Percentiles rank a stretch among this genome's conserved stretches.
phyloP scores from a whole-genome alignment of 2,329 filamentous ascomycete species.

The Ophiocordyceps polyrhachis-furcata region DNA sequence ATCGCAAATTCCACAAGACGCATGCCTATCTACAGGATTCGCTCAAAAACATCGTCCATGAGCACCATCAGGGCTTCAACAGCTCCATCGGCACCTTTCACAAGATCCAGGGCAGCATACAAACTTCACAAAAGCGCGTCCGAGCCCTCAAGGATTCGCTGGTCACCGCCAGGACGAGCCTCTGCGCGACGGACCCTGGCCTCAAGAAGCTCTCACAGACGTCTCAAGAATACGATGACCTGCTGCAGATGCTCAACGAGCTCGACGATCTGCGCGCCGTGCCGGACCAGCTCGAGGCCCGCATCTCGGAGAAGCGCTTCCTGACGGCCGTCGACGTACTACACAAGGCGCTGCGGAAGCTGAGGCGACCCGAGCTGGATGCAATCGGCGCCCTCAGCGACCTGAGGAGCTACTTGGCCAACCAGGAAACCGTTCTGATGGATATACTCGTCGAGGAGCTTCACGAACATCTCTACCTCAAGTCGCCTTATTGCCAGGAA shows the following conservation, averaged over 20 bases:
- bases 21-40: conserved; percentile 82
- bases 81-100: conserved; percentile 98
- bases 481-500: conserved; percentile 93
- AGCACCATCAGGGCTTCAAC: conserved; percentile 98
- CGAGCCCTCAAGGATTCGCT: conserved; percentile 70
- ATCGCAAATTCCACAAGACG: conserved; percentile 65
- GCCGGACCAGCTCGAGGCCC: conserved; percentile 80
- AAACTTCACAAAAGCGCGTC: conserved; percentile 71
- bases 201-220: conserved; percentile 74
- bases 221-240: conserved; percentile 78
- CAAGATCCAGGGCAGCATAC: conserved; percentile 90
- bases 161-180: conserved; percentile 56
- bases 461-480: conserved; percentile 91
- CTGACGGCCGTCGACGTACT: conserved; percentile 81
- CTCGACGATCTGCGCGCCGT: conserved; percentile 78
- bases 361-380: conserved; percentile 76
- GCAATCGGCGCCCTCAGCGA: conserved; percentile 79
- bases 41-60: conserved; percentile 87
- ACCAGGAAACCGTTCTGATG: conserved; percentile 79
- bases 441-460: conserved; percentile 96
- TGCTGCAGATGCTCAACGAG: conserved; percentile 65
- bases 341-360: conserved; percentile 66
- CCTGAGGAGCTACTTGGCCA: conserved; percentile 69
- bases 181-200: conserved; percentile 76
- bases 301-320: conserved; percentile 93